These are phyloP conservation scores for Pseudonitzschia delicatissima DNA, from an alignment of 108 stramenopile genomes.

Conservation along the genomic window DNA sequence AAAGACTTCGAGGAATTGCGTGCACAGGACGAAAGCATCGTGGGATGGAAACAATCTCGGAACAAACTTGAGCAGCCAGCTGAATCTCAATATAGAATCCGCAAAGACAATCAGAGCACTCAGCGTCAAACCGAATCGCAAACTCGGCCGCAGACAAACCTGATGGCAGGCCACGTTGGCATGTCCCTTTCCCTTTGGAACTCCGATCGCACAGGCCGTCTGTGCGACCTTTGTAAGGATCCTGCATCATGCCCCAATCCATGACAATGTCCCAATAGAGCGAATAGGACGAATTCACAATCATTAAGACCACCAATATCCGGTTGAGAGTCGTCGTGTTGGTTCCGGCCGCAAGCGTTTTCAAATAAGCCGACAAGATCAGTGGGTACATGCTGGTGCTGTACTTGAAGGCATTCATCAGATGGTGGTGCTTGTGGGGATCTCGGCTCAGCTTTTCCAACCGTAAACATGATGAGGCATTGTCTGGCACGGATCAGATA, in stretches of 20 bases:
- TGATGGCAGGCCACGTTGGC: conserved; percentile 21
- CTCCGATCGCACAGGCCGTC: conserved; percentile 34
- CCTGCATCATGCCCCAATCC: conserved; percentile 90
- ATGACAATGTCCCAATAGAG: conserved; percentile 81
- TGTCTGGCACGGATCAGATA: conserved; percentile 83
- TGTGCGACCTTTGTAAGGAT: conserved; percentile 49
- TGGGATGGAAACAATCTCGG: conserved; percentile 49
- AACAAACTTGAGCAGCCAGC: conserved; percentile 66
- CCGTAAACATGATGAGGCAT: conserved; percentile 77
- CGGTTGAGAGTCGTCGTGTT: conserved; percentile 45
- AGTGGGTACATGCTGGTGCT: conserved; percentile 74
- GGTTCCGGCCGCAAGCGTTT: conserved; percentile 43
- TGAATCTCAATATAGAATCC: conserved; percentile 66
- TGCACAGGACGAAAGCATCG: conserved; percentile 73
- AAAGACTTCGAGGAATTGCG: conserved; percentile 52
- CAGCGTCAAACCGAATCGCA: conserved; percentile 70
- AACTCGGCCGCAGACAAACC: conserved; percentile 54
- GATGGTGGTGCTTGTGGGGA: conserved; percentile 67
- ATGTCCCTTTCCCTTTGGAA: conserved; percentile 8
- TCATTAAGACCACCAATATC: conserved; percentile 54
- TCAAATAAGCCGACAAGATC: conserved; percentile 72
- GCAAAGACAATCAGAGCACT: conserved; percentile 54
- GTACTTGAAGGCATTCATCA: conserved; percentile 84
- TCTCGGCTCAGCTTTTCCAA: conserved; percentile 63
- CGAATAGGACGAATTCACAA: conserved; percentile 71